Evolutionary conservation across 176 grass and related monocot genomes (phyloP).

Genomic region (Melocanna baccifera): DNA sequence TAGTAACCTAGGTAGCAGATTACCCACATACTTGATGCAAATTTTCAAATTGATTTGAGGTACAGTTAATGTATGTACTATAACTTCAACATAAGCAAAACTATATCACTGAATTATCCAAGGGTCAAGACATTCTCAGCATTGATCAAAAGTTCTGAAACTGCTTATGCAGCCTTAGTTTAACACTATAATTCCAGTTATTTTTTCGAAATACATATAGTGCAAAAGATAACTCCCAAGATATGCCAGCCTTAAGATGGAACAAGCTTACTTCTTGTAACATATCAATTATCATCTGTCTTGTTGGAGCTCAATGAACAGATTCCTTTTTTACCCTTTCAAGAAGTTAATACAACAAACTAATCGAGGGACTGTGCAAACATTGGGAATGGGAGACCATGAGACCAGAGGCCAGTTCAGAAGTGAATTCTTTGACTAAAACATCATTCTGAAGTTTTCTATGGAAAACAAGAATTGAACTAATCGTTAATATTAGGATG

Average conservation of each 20-base stretch:
- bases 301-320: neutral
- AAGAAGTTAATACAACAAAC: neutral
- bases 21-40: neutral
- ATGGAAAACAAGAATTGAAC: neutral
- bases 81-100: neutral
- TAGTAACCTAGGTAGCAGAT: neutral
- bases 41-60: neutral
- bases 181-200: conserved; percentile 5
- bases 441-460: neutral
- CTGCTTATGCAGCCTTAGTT: neutral
- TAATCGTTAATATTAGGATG: neutral
- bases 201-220: neutral
- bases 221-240: neutral
- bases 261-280: neutral
- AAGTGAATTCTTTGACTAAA: neutral
- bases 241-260: neutral
- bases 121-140: neutral
- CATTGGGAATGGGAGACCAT: neutral
- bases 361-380: neutral
- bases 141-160: conserved; percentile 7
- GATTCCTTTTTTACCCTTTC: neutral
- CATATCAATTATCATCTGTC: neutral
- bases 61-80: neutral
- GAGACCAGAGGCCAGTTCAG: neutral
- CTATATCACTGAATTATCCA: neutral